These are phyloP conservation scores for Starmerella bombicola DNA, from an alignment of 805 yeast species.

Conservation along the genomic window DNA sequence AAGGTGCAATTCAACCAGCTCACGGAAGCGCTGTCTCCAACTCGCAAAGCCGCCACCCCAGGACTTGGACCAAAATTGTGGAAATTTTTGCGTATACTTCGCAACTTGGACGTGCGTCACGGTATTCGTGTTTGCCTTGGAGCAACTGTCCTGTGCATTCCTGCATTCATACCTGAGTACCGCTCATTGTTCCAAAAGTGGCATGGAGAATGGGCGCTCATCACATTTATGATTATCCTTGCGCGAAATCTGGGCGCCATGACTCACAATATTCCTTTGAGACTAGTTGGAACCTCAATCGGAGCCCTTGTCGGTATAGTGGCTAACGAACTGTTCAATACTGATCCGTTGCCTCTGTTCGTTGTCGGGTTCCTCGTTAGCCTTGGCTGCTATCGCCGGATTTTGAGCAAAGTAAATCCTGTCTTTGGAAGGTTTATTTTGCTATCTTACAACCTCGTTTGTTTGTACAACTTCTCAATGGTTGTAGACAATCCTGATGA, in stretches of 20 bases:
- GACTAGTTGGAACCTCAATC: constrained; percentile 55
- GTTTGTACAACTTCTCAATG: constrained; percentile 60
- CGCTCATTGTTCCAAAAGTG: constrained; percentile 44
- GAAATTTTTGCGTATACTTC: constrained; percentile 37
- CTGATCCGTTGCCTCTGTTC: constrained; percentile 43
- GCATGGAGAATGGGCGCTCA: constrained; percentile 77
- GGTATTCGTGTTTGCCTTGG: constrained; percentile 74
- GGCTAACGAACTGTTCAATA: constrained; percentile 34
- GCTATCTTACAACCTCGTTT: constrained; percentile 66
- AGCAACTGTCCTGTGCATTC: constrained; percentile 48
- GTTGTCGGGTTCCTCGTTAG: constrained; percentile 35
- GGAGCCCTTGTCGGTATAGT: constrained; percentile 54
- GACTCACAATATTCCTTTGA: constrained; percentile 43
- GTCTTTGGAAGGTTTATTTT: constrained; percentile 43
- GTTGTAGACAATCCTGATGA: constrained; percentile 40
- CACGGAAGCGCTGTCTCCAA: constrained; percentile 17
- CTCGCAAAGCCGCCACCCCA: constrained; percentile 11
- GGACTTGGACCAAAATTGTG: constrained; percentile 26
- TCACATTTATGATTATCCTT: constrained; percentile 75
- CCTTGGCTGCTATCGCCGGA: constrained; percentile 38
- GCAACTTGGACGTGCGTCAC: constrained; percentile 59
- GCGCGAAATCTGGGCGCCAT: constrained; percentile 78
- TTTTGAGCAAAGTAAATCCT: constrained; percentile 37
- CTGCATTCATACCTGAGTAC: constrained; percentile 53
- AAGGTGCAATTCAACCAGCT: constrained; percentile 10